Conservation (phyloP, 2,329 filamentous ascomycete genomes). For the Endocalyx cinctus region DNA sequence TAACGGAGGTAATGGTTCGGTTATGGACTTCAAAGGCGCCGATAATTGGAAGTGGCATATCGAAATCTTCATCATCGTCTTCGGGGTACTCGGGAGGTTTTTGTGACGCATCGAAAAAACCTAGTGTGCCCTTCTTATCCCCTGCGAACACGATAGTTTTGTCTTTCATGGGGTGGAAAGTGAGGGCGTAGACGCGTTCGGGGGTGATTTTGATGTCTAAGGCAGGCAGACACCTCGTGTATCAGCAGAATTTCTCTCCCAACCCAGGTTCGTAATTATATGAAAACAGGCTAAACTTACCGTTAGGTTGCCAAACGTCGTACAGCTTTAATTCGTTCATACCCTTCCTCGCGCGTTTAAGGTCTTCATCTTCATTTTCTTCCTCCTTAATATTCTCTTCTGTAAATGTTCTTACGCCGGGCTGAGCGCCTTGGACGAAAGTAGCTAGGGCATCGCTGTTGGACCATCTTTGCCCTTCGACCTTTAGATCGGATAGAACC, state of each 20-base stretch:
- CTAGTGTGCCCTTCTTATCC: conserved; percentile 87
- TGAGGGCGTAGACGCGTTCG: conserved; percentile 79
- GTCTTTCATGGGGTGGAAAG: conserved; percentile 80
- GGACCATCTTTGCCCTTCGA: conserved; percentile 75
- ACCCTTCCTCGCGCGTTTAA: conserved; percentile 68
- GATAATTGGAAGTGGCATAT: conserved; percentile 69
- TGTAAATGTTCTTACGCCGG: conserved; percentile 79
- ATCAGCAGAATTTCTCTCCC: too few species aligned
- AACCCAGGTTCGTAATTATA: too few species aligned
- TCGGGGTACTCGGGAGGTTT: conserved; percentile 47
- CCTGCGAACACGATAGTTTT: conserved; percentile 90
- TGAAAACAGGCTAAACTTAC: too few species aligned
- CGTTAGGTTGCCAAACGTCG: conserved; percentile 75
- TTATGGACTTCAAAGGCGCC: conserved; percentile 87
- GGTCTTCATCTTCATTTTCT: conserved; percentile 66
- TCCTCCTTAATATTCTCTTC: conserved; percentile 80
- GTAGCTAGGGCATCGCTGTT: conserved; percentile 61
- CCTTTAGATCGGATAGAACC: conserved; percentile 69
- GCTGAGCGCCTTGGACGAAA: conserved; percentile 63
- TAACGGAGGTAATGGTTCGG: conserved; percentile 80
- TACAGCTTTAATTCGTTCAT: conserved; percentile 78
- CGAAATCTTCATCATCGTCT: conserved; percentile 63
- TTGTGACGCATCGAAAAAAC: conserved; percentile 86
- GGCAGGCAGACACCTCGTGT: too few species aligned
- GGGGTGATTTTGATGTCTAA: conserved; percentile 86